Base-by-base conservation (phyloP, 306 rosid genomes). In the Alnus glutinosa region DNA sequence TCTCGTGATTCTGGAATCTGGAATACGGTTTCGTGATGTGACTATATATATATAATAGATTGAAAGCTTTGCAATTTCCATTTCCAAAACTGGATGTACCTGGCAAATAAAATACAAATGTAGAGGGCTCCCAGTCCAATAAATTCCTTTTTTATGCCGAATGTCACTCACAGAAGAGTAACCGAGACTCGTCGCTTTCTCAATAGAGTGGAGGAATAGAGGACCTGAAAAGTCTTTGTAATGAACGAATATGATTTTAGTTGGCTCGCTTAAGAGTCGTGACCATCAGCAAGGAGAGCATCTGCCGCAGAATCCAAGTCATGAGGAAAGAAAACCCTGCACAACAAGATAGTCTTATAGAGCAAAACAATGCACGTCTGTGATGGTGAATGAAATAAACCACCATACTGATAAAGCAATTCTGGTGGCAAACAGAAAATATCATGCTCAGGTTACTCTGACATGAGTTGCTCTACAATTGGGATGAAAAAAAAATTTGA, bases 261-360 rank as follows among this genome's bases (percentile, higher is more conserved):
- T 72, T 52, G 63, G 34, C 46, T 75, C 81, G 79, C 47, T 84
- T 81, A 49, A 76, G 90, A 61, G 71, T 63, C 62, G 34, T 44
- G 57, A 46, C 80, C 77, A 39, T 87, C 87, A 66, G 87, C 91
- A 52, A 91, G 89, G 75, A 93, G 82, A 76, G 88, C 89, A 86
- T 93, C 95, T 73, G 98, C 98, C 3, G 90, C 93, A 74, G 98
- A 91, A 79, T 91, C 95, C 85, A 93, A 79, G 86, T 93, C 98
- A 18, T 87, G 93, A 51, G 97, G 98, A 87, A 93, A 93, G 86
- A 93, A 93, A 34, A 93, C 89, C 89, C 98, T 93, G 90, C 90
- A 87, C 76, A 82, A 71, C 12, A 9, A 67, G n/a, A 82, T 9
- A 36, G n/a, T 44, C 23, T 47, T 19, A 68, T 13, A 34, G 51